Percentiles rank a stretch among this genome's conserved stretches.
Evolutionary conservation across 306 rosid species (phyloP).

Genomic region (Betula pendula): DNA sequence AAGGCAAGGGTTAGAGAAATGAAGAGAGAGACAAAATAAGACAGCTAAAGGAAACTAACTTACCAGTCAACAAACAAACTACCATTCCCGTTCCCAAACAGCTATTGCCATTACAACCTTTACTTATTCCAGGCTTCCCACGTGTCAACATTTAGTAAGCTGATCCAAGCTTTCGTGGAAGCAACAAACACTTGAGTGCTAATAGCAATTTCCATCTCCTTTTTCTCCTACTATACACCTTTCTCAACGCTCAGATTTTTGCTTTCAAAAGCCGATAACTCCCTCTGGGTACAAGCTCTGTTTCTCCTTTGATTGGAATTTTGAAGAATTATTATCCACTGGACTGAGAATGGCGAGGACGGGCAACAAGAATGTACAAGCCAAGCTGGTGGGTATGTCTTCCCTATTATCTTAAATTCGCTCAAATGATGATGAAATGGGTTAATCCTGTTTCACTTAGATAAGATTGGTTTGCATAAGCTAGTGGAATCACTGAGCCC

Average conservation of each 20-base stretch:
- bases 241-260: constrained; percentile 1
- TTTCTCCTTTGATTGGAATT: not conserved
- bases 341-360: constrained; percentile 51
- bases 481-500: not conserved
- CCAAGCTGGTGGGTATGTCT: constrained; percentile 97
- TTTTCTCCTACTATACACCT: not conserved
- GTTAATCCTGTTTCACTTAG: not conserved
- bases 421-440: not conserved
- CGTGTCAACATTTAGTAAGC: not conserved
- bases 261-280: constrained; percentile 21
- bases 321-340: not conserved
- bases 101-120: constrained; percentile 8
- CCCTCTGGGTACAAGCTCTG: constrained; percentile 3
- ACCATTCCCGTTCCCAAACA: constrained; percentile 42
- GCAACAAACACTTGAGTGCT: not conserved
- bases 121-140: constrained; percentile 8
- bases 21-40: not conserved
- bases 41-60: constrained; percentile 24
- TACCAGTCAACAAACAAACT: constrained; percentile 65
- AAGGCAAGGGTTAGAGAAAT: not conserved
- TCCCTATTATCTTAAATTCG: constrained; percentile 30
- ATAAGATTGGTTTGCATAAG: not conserved
- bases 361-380: constrained; percentile 78
- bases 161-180: constrained; percentile 17
- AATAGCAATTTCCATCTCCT: constrained; percentile 15